Evolutionary conservation across 2,329 filamentous ascomycete species (phyloP), one percentile per base, ranked within the genome.

Genomic region (Ophiostoma piceae): DNA sequence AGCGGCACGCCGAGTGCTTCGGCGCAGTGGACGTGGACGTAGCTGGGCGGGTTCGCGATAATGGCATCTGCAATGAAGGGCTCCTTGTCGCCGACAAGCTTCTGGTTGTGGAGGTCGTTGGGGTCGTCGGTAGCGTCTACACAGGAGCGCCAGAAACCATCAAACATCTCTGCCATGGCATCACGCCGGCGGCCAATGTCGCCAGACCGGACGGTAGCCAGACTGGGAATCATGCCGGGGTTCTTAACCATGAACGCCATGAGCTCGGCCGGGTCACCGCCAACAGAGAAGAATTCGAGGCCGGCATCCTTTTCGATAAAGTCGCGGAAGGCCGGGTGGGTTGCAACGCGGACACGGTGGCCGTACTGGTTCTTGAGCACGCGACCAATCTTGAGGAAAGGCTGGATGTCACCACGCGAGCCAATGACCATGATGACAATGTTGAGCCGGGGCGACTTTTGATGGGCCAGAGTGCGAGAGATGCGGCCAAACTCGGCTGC

Each of bases 161-260:
- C 84, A 75, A 94, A 92, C 89, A 94, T 94, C 72, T 90, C 88
- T 2, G 86, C 90, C 89, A 94, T 94, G 66, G 87, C 85, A 4
- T 85, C 83, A 54, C 92, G 82, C 39, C 90, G 82, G 32, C 84
- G 82, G 0, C 88, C 86, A 71, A 94, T 88, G 73, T 94, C 91
- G 3, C 91, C 91, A 1, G 88, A 85, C 72, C 87, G 88, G 69
- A 94, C 85, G 0, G 89, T 90, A 72, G 91, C 87, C 32, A 94
- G 80, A 0, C 85, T 90, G 0, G 92, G 91, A 1, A 95, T 90
- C 77, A 94, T 83, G 3, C 91, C 90, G 0, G 87, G 90, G 75
- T 94, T 93, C 79, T 92, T 92, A 43, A 94, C 90, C 92, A 95
- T 94, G 77, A 93, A 94, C 0, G 90, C 89, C 92, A 94, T 94